Percentiles rank a stretch among this genome's conserved stretches.
Evolutionary conservation across 495 filamentous ascomycete genomes (phyloP).

Genomic region (Trichoderma erinaceum): DNA sequence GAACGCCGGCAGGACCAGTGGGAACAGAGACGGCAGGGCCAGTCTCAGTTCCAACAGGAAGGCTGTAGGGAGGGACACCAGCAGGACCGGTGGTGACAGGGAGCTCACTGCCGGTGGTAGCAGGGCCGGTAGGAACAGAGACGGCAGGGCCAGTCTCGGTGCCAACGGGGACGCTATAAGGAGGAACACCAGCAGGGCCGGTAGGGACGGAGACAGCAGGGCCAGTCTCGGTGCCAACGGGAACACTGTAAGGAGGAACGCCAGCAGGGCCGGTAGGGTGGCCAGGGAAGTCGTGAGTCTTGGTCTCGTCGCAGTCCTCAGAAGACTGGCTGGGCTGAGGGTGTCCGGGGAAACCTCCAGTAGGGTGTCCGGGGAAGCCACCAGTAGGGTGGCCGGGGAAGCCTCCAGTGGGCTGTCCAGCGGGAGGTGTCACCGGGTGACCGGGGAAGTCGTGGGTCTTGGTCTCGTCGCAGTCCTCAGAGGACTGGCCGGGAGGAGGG

Average conservation of each 20-base stretch:
- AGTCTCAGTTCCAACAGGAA: background rate
- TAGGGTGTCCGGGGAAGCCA: too few species aligned
- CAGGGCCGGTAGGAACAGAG: background rate
- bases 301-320: background rate
- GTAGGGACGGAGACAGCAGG: background rate
- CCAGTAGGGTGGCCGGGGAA: background rate
- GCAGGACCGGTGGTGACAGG: background rate
- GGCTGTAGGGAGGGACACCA: background rate
- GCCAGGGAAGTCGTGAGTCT: background rate
- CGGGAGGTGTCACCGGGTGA: background rate
- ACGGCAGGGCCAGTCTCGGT: background rate
- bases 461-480: conserved; percentile 8
- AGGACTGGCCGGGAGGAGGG: background rate
- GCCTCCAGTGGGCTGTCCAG: background rate
- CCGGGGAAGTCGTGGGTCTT: background rate
- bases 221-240: background rate
- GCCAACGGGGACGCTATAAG: background rate
- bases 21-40: background rate
- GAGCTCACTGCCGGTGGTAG: conserved; percentile 9
- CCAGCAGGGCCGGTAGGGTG: background rate
- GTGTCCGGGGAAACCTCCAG: background rate
- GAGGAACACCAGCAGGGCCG: background rate
- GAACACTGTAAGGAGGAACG: background rate
- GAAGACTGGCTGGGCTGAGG: background rate
- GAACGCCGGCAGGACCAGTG: background rate